Base-by-base conservation (phyloP, 495 filamentous ascomycete species). In the Aspergillus haitiensis region DNA sequence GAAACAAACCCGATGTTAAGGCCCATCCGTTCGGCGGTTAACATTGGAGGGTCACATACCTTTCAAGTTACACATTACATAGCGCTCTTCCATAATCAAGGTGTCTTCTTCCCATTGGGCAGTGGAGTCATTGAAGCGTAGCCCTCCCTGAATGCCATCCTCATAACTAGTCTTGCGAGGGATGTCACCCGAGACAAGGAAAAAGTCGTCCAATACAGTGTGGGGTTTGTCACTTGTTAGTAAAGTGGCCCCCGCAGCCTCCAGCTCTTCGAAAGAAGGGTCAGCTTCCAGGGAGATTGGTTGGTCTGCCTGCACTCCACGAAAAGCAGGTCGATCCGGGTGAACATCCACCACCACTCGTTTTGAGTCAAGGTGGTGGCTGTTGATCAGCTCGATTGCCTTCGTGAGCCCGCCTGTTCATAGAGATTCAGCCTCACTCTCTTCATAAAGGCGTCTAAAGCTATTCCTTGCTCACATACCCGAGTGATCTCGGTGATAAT, bases 401-500 rank as follows among this genome's bases (percentile, higher is more conserved):
- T 72, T 42, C 67, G 64, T 13, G 70, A 63, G 39, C 51, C 53
- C 46, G 10, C 60, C 53, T 57, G 60, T 27, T 27, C 21, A 27
- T 27, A 27, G 1, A 27, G 21, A 1, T 27, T 27, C 21, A 27
- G 21, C 21, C 21, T 27, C 21, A 27, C 21, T 27, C 21, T 3
- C 21, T 1, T 27, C 3, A 27, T 27, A 27, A 27, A 27, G 3
- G 21, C 21, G 1, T 27, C 3, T 27, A 27, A 27, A 3, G 21
- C 21, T 27, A 27, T 1, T 27, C 21, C 12, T 12, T 13, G n/a
- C 74, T 76, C 7, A 51, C 50, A 10, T 49, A 52, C 55, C 68
- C 13, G 65, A 70, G 61, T 81, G 78, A 60, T 81, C 78, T 15
- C 76, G 72, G 62, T 81, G 78, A 73, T 76, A 81, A 56, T 81